Evolutionary conservation across 169 alveolate species (phyloP).

Genomic region (Plasmodium vivax): DNA sequence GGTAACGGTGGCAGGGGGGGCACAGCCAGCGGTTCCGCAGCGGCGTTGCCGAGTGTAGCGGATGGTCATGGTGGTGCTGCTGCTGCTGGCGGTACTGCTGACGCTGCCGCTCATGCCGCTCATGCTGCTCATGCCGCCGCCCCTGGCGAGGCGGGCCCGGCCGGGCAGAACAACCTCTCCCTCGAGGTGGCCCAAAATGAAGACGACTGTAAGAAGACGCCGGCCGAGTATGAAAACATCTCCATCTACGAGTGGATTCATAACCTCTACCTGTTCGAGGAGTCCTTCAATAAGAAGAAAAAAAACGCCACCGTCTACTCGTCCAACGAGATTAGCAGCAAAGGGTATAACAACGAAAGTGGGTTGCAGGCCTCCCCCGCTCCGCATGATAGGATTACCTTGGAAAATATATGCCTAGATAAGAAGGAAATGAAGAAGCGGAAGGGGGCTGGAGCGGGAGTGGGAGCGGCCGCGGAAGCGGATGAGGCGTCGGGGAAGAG

Average conservation of each 20-base stretch:
- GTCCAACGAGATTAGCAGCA: slow-evolving; percentile 1
- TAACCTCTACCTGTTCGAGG: slow-evolving; percentile 59
- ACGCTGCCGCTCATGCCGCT: not conserved
- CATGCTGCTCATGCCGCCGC: not conserved
- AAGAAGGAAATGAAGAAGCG: not conserved
- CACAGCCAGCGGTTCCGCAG: not conserved
- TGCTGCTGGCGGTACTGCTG: not conserved
- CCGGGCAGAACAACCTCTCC: not conserved
- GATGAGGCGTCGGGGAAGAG: not conserved
- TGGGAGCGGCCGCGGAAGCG: not conserved
- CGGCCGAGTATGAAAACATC: slow-evolving; percentile 44
- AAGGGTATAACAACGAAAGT: not conserved
- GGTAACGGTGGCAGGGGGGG: not conserved
- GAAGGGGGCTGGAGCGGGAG: not conserved
- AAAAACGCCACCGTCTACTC: slow-evolving; percentile 14
- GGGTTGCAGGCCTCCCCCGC: not conserved
- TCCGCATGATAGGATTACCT: not conserved
- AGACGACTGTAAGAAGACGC: not conserved
- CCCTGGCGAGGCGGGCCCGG: not conserved
- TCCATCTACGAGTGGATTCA: slow-evolving; percentile 73
- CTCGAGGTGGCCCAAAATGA: slow-evolving; percentile 11
- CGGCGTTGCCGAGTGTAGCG: not conserved
- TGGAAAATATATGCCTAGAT: not conserved
- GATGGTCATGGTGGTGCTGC: not conserved
- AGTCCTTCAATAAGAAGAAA: slow-evolving; percentile 67